Evolutionary conservation across 192 early-diverging fungal species (phyloP), one percentile per base, ranked within the genome.

Genomic region (Coemansia sp.): DNA sequence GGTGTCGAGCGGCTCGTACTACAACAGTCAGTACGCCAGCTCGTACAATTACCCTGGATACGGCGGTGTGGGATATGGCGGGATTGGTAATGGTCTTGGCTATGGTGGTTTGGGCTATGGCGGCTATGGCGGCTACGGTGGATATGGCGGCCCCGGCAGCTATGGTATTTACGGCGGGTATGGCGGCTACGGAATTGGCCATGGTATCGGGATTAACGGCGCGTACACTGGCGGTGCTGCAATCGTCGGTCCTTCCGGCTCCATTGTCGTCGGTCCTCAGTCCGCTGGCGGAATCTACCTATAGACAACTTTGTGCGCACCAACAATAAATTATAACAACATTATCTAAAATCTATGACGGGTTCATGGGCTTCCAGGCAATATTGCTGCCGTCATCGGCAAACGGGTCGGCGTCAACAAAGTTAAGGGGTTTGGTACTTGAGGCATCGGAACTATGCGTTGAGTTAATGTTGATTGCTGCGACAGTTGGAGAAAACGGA

Each of bases 271-370:
- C 41, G 77, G 77, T 19, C 77, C 77, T 31, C 77, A 80, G 65
- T 80, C 71, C 71, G 72, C 77, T 71, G 77, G 77, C 72, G 77
- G 77, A 55, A 52, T 68, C 31, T 80, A 65, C 62, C 47, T 74
- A 17, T 64, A 64, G 35, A 14, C 9, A 35, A 8, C 8, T 35
- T 35, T 35, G 1, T 35, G 31, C 12, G 9, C 19, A 29, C 41
- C 41, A 45, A 45, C 17, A 57, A 27, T 57, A 57, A 57, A 57
- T 35, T 51, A 51, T 19, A 35, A 35, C 31, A 35, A 35, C 27
- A n/a, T n/a, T 57, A 35, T 35, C 16, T 16, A 51, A 16, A 5
- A 37, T 6, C 43, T 39, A 51, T 5, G 45, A 60, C 26, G 77
- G 77, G 12, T 43, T 41, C 22, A 79, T 64, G 5, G 77, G 77